Evolutionary conservation across 352 stramenopile species (phyloP).

Genomic region (Globisporangium irregulare): DNA sequence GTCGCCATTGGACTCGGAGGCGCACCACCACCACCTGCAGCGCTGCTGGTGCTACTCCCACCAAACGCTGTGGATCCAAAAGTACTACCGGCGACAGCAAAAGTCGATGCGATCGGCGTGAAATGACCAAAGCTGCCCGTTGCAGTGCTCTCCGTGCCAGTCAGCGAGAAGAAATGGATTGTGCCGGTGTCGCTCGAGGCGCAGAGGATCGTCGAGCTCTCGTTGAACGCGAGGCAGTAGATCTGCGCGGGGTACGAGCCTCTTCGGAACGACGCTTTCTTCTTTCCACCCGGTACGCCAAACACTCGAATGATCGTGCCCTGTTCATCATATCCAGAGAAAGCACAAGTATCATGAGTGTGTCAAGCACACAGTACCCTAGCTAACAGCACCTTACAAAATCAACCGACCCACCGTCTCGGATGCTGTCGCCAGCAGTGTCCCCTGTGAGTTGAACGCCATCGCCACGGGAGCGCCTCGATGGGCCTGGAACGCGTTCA

Average conservation of each 20-base stretch:
- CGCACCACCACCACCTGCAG: conserved; percentile 7
- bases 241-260: conserved; percentile 96
- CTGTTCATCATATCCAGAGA: conserved; percentile 25
- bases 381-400: not conserved
- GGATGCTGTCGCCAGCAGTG: conserved; percentile 87
- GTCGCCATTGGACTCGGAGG: conserved; percentile 8
- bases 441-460: conserved; percentile 85
- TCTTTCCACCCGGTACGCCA: conserved; percentile 88
- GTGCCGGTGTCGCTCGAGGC: conserved; percentile 96
- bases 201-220: conserved; percentile 91
- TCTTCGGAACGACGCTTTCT: conserved; percentile 92
- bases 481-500: conserved; percentile 91
- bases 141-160: conserved; percentile 59
- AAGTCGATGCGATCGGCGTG: conserved; percentile 64
- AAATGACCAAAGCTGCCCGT: conserved; percentile 83
- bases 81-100: conserved; percentile 63
- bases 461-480: conserved; percentile 84
- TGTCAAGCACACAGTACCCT: conserved; percentile 5
- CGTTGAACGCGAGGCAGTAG: conserved; percentile 96
- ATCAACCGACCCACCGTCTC: conserved; percentile 60
- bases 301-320: conserved; percentile 98
- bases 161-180: conserved; percentile 94
- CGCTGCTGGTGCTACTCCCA: not conserved
- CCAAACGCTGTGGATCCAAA: conserved; percentile 55
- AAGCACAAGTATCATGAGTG: not conserved